A percentile compares a stretch with the other conserved stretches of the same genome.
Evolutionary conservation across 1,284 basidiomycete genomes (phyloP).

Genomic region (Ceratobasidium theobromae): DNA sequence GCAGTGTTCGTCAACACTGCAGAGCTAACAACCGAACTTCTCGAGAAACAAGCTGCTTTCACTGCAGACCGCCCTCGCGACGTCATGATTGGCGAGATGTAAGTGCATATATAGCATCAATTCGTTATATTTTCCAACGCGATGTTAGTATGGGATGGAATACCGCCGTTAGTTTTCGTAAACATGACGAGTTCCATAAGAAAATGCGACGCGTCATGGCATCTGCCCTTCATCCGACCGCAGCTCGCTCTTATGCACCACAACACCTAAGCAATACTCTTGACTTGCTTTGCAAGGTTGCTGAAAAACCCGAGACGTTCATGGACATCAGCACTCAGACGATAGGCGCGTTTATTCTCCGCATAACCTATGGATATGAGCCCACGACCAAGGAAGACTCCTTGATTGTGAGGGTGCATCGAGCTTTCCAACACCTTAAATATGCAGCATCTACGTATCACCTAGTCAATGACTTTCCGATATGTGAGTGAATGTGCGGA

Average conservation of each 20-base stretch:
- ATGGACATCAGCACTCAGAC: not conserved
- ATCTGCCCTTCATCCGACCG: constrained; percentile 5
- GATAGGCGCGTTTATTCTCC: not conserved
- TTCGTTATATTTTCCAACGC: not conserved
- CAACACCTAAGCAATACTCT: not conserved
- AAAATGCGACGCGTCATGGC: constrained; percentile 21
- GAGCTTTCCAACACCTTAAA: not conserved
- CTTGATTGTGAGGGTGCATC: not conserved
- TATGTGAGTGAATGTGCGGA: not conserved
- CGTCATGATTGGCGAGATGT: not conserved
- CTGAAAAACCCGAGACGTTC: not conserved
- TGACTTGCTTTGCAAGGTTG: not conserved
- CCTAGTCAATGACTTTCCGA: constrained; percentile 16
- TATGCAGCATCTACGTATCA: not conserved
- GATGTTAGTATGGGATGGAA: not conserved
- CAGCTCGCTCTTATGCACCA: constrained; percentile 6
- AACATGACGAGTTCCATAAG: constrained; percentile 11
- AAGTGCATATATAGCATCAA: not conserved
- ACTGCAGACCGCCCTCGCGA: not conserved
- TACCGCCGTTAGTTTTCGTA: not conserved
- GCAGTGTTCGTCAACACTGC: constrained; percentile 3
- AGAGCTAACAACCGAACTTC: constrained; percentile 3
- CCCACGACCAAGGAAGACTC: not conserved
- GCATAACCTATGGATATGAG: constrained; percentile 8
- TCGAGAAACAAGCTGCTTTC: constrained; percentile 2